A percentile compares a stretch with the other conserved stretches of the same genome.
phyloP scores from a whole-genome alignment of 805 yeast genomes.

The Jamesozyma piceae region DNA sequence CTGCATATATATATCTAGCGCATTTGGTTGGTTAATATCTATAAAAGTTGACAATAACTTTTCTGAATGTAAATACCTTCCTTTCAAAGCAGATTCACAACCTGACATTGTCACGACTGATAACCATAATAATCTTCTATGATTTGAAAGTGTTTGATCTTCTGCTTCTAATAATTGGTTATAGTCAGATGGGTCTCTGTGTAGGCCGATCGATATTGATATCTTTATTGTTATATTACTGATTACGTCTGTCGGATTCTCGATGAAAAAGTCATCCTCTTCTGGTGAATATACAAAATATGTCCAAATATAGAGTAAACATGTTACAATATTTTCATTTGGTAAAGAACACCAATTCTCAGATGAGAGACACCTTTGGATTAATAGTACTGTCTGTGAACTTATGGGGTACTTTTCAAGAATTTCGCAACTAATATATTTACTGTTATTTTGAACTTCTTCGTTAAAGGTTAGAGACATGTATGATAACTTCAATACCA shows the following conservation, averaged over 20 bases:
- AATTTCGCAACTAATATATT: conserved; percentile 9
- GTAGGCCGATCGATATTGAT: conserved; percentile 26
- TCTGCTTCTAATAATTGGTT: conserved; percentile 9
- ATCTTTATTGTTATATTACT: conserved; percentile 21
- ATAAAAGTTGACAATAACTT: conserved; percentile 14
- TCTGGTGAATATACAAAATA: conserved; percentile 28
- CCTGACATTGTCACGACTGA: conserved; percentile 17
- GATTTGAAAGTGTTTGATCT: conserved; percentile 16
- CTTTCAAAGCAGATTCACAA: conserved; percentile 23
- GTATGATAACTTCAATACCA: conserved; percentile 23
- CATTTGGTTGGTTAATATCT: conserved; percentile 13
- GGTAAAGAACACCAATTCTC: conserved; percentile 26
- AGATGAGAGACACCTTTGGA: conserved; percentile 17
- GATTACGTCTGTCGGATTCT: conserved; percentile 26
- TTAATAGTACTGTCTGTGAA: conserved; percentile 16
- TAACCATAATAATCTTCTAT: conserved; percentile 26
- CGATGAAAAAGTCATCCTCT: conserved; percentile 27
- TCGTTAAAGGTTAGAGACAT: conserved; percentile 17
- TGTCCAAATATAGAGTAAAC: conserved; percentile 28
- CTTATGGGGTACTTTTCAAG: conserved; percentile 19
- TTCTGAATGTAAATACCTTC: conserved; percentile 14
- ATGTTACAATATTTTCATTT: conserved; percentile 25
- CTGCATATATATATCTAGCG: conserved; percentile 13
- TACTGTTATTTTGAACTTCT: conserved; percentile 5
- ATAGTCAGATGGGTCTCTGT: conserved; percentile 26